Evolutionary conservation across 116 monocot species (phyloP).

Genomic region (Phalaenopsis hybrid): DNA sequence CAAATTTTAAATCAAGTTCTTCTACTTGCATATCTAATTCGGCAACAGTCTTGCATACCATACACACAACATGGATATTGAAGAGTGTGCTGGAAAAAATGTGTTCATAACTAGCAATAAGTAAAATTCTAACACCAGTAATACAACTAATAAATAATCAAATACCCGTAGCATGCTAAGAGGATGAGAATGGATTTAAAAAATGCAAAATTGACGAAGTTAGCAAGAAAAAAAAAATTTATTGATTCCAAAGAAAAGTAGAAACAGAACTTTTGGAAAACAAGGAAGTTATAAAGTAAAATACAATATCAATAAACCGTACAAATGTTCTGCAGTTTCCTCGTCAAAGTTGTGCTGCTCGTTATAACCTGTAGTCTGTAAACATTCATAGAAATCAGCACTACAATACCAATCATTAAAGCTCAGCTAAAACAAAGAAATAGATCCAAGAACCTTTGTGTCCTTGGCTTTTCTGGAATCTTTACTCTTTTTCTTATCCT

Average conservation of each 20-base stretch:
- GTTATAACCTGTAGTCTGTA: conserved; percentile 33
- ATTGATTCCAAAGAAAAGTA: not conserved
- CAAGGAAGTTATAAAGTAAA: not conserved
- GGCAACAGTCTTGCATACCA: too few relatives aligned
- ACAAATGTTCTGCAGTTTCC: conserved; percentile 44
- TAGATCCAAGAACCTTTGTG: conserved; percentile 35
- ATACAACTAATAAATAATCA: conserved; percentile 2
- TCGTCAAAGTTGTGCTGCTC: conserved; percentile 23
- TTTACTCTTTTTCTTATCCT: conserved; percentile 79
- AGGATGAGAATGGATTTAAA: not conserved
- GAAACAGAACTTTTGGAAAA: not conserved
- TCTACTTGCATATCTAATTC: too few relatives aligned
- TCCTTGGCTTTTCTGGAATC: conserved; percentile 69
- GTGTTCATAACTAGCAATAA: not conserved
- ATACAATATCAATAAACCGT: conserved; percentile 17
- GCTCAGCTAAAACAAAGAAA: not conserved
- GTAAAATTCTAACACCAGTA: not conserved
- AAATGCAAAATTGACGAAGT: not conserved
- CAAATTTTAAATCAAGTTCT: too few relatives aligned
- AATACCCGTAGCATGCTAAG: not conserved
- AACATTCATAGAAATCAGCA: conserved; percentile 12
- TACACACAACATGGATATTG: not conserved
- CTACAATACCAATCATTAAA: not conserved
- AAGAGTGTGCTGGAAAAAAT: not conserved
- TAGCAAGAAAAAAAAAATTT: not conserved